Percentiles rank a stretch among this genome's conserved stretches.
Evolutionary conservation across 805 yeast species (phyloP).

Genomic region (Yarrowia sp.): DNA sequence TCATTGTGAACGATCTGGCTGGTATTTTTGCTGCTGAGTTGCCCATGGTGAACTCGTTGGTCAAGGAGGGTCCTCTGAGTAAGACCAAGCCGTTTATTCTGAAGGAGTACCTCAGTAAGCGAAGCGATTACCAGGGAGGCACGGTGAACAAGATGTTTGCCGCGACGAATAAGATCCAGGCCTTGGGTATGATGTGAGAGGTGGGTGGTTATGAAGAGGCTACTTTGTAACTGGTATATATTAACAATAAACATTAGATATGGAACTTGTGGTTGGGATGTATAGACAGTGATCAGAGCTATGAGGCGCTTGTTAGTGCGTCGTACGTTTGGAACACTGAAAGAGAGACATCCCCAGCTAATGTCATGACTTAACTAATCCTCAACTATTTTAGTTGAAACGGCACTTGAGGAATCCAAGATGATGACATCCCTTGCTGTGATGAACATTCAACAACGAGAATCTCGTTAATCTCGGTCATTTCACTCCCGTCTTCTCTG

Average conservation of each 20-base stretch:
- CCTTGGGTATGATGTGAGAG: constrained; percentile 27
- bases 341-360: too few relatives aligned
- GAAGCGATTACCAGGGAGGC: constrained; percentile 63
- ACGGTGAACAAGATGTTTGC: constrained; percentile 38
- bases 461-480: too few relatives aligned
- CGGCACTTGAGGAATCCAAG: too few relatives aligned
- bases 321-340: too few relatives aligned
- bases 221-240: not conserved
- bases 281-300: too few relatives aligned
- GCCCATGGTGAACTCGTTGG: constrained; percentile 74
- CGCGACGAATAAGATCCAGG: constrained; percentile 28
- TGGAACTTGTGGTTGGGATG: too few relatives aligned
- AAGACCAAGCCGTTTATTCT: constrained; percentile 54
- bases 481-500: too few relatives aligned
- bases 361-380: too few relatives aligned
- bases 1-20: constrained; percentile 78
- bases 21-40: constrained; percentile 86
- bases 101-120: constrained; percentile 68
- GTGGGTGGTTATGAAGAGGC: not conserved
- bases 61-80: constrained; percentile 80
- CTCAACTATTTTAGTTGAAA: too few relatives aligned
- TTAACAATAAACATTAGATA: not conserved
- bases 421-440: too few relatives aligned
- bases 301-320: too few relatives aligned
- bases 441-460: too few relatives aligned